Conservation (phyloP, 176 grass and related monocot species). For the Avena sativa region DNA sequence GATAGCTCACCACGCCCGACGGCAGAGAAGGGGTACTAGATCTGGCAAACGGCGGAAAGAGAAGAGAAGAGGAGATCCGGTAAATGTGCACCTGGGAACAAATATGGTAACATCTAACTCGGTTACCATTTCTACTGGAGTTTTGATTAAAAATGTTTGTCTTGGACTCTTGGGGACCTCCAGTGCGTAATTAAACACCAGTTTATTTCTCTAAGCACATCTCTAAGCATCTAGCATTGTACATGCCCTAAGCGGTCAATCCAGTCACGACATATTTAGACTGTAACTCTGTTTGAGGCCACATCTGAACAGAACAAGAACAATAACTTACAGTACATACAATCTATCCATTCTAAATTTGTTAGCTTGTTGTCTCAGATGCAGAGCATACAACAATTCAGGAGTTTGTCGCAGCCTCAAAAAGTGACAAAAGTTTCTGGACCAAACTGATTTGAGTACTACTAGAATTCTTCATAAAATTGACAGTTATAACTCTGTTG, state of each 20-base stretch:
- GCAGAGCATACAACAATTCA: constrained; percentile 1
- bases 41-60: not conserved
- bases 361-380: not conserved
- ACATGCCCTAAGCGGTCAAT: not conserved
- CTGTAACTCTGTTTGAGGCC: not conserved
- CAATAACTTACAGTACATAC: not conserved
- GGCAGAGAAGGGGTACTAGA: constrained; percentile 9
- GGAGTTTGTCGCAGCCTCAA: not conserved
- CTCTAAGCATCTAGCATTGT: too few species aligned
- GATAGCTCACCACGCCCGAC: not conserved
- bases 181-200: too few species aligned
- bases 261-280: not conserved
- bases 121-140: constrained; percentile 11
- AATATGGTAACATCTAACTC: not conserved
- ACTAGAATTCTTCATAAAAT: constrained; percentile 7
- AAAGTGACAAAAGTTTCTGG: constrained; percentile 1
- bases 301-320: not conserved
- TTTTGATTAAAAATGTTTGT: constrained; percentile 18
- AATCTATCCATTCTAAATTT: not conserved
- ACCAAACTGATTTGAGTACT: not conserved
- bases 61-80: not conserved
- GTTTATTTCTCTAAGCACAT: too few species aligned
- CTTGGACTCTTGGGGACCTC: not conserved
- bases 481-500: not conserved
- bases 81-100: not conserved